A percentile compares a stretch with the other conserved stretches of the same genome.
These are phyloP conservation scores for Penicillium sp. DNA, from an alignment of 2,329 filamentous ascomycete genomes.

Conservation along the genomic window DNA sequence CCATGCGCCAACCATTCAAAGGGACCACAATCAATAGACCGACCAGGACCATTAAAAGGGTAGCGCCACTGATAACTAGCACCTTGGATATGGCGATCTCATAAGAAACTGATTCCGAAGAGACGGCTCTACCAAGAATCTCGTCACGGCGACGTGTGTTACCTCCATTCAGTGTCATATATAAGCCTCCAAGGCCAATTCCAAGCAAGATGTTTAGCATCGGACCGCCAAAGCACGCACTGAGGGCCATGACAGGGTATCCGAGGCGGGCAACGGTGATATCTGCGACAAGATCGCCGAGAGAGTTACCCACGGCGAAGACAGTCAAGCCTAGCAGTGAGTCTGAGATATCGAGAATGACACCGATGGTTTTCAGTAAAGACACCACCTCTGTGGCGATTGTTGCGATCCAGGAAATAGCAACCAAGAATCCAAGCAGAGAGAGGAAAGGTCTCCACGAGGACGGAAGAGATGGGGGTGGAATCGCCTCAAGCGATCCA, in stretches of 20 bases:
- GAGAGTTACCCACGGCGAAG: constrained; percentile 92
- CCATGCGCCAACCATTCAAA: constrained; percentile 82
- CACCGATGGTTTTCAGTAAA: constrained; percentile 87
- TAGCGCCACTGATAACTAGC: constrained; percentile 80
- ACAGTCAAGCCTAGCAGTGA: constrained; percentile 92
- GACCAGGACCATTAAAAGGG: constrained; percentile 75
- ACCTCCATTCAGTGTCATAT: constrained; percentile 70
- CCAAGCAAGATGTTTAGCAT: constrained; percentile 97
- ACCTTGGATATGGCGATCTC: constrained; percentile 81
- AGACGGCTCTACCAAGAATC: neutral
- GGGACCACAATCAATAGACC: constrained; percentile 79
- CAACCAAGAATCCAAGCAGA: constrained; percentile 85
- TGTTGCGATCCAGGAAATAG: constrained; percentile 93
- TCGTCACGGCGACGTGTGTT: constrained; percentile 12
- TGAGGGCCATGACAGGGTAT: constrained; percentile 93
- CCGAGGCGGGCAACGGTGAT: constrained; percentile 91
- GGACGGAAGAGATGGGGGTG: constrained; percentile 59
- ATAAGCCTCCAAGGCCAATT: constrained; percentile 86
- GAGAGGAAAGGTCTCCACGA: constrained; percentile 77
- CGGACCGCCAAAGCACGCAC: constrained; percentile 95
- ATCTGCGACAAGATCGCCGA: constrained; percentile 91
- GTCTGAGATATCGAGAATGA: constrained; percentile 90
- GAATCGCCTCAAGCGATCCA: neutral
- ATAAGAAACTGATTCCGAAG: constrained; percentile 58
- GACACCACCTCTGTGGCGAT: constrained; percentile 95